phyloP scores from a whole-genome alignment of 345 rosid species.

The Gossypium bickii region DNA sequence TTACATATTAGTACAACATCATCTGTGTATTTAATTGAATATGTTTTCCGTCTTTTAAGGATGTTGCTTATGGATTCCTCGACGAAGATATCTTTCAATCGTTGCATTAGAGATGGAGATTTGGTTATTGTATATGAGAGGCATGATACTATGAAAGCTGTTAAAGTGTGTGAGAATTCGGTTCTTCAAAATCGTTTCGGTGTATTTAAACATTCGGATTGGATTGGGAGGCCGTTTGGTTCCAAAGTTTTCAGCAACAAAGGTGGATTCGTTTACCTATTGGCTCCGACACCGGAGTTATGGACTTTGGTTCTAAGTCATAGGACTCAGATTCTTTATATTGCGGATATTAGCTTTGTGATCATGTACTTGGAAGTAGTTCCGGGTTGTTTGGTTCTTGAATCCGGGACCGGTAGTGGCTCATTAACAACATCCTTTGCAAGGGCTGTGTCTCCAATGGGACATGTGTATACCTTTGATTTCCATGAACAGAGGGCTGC shows the following conservation, averaged over 20 bases:
- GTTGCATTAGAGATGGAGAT: conserved; percentile 61
- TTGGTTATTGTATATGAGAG: conserved; percentile 78
- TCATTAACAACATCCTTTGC: conserved; percentile 84
- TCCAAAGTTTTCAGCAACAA: conserved; percentile 83
- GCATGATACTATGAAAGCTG: conserved; percentile 80
- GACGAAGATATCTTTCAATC: conserved; percentile 52
- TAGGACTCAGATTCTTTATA: conserved; percentile 92
- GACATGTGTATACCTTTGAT: conserved; percentile 90
- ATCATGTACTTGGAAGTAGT: conserved; percentile 76
- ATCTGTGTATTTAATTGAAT: neutral
- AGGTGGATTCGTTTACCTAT: conserved; percentile 71
- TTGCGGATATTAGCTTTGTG: conserved; percentile 85
- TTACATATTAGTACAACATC: neutral
- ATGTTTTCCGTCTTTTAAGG: neutral
- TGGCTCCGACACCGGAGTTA: conserved; percentile 87
- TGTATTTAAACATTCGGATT: conserved; percentile 70
- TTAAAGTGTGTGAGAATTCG: conserved; percentile 47
- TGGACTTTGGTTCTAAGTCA: conserved; percentile 96
- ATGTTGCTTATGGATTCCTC: conserved; percentile 58
- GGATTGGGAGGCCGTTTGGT: conserved; percentile 96
- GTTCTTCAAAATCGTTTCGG: conserved; percentile 92
- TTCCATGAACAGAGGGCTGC: conserved; percentile 92
- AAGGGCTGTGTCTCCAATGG: conserved; percentile 84
- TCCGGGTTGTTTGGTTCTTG: conserved; percentile 87
- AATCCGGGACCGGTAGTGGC: conserved; percentile 95